Conservation (phyloP, 2,329 filamentous ascomycete species). For the Calonectria honghensis region DNA sequence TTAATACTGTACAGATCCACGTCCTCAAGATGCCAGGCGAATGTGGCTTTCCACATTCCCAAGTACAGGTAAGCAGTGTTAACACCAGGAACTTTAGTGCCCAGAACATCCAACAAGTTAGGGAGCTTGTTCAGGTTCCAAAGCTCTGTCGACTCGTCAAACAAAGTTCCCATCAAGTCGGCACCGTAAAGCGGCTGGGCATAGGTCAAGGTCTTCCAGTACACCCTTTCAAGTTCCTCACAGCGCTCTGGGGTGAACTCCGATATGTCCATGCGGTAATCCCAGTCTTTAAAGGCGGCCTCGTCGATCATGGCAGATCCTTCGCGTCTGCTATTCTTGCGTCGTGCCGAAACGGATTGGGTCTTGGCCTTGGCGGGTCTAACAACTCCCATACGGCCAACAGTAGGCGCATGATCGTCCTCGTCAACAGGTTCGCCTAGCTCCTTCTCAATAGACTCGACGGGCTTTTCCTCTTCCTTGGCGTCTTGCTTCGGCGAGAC, state of each 20-base stretch:
- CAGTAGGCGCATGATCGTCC: constrained; percentile 61
- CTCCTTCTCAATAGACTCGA: constrained; percentile 72
- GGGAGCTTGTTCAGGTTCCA: constrained; percentile 98
- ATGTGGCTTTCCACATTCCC: constrained; percentile 99
- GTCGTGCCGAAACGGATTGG: constrained; percentile 88
- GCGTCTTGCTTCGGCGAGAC: constrained; percentile 70
- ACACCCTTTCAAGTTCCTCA: constrained; percentile 93
- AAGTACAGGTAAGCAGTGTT: constrained; percentile 98
- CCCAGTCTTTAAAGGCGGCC: constrained; percentile 90
- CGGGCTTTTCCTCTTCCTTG: constrained; percentile 58
- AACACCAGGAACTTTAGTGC: constrained; percentile 96
- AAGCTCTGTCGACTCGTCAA: constrained; percentile 86
- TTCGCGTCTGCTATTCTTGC: constrained; percentile 89
- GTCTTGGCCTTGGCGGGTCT: constrained; percentile 75
- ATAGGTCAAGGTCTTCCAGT: constrained; percentile 98
- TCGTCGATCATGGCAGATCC: constrained; percentile 89
- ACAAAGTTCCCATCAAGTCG: constrained; percentile 96
- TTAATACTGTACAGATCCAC: constrained; percentile 99
- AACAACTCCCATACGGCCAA: constrained; percentile 70
- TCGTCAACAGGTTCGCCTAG: constrained; percentile 66
- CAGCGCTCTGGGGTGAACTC: constrained; percentile 95
- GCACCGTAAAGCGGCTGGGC: constrained; percentile 96
- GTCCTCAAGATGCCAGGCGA: constrained; percentile 99
- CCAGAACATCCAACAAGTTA: constrained; percentile 94
- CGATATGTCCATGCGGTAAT: constrained; percentile 90